These are phyloP conservation scores for Cubamyces lactineus DNA, from an alignment of 768 basidiomycete genomes.

Conservation along the genomic window DNA sequence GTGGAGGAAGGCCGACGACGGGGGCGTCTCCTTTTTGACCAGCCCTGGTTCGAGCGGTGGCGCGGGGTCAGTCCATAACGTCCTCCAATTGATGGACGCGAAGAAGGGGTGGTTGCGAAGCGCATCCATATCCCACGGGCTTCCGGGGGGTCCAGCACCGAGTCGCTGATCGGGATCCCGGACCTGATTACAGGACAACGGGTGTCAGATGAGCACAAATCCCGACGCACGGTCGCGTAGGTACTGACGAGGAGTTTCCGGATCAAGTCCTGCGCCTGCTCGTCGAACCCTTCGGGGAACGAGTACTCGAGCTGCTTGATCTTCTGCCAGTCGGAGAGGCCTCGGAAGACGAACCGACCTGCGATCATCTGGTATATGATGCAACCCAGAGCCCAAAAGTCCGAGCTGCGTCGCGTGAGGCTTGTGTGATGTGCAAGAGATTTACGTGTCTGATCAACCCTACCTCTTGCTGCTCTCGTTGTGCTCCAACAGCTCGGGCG, in stretches of 20 bases:
- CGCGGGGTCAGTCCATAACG: conserved; percentile 64
- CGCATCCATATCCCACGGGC: conserved; percentile 43
- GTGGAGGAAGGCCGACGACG: conserved; percentile 25
- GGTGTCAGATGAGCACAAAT: conserved; percentile 41
- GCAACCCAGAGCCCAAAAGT: conserved; percentile 95
- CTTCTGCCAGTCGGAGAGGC: conserved; percentile 91
- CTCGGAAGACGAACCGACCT: conserved; percentile 91
- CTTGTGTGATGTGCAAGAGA: background rate
- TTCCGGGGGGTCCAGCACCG: conserved; percentile 53
- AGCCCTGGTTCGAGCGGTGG: conserved; percentile 64
- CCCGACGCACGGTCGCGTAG: background rate
- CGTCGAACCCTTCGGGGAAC: conserved; percentile 86
- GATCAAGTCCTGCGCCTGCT: conserved; percentile 79
- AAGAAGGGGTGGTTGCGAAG: conserved; percentile 70
- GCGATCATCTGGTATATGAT: conserved; percentile 92
- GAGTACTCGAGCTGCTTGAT: conserved; percentile 87
- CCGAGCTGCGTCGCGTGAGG: conserved; percentile 58
- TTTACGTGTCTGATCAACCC: conserved; percentile 16
- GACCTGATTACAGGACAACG: conserved; percentile 42
- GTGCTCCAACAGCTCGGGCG: conserved; percentile 79
- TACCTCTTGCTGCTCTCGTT: conserved; percentile 80
- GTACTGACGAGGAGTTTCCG: conserved; percentile 69
- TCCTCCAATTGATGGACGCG: conserved; percentile 57
- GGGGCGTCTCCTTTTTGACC: conserved; percentile 46
- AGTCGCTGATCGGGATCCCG: conserved; percentile 61